phyloP scores from a whole-genome alignment of 2,329 filamentous ascomycete genomes.

The Chaetomium olivaceum region DNA sequence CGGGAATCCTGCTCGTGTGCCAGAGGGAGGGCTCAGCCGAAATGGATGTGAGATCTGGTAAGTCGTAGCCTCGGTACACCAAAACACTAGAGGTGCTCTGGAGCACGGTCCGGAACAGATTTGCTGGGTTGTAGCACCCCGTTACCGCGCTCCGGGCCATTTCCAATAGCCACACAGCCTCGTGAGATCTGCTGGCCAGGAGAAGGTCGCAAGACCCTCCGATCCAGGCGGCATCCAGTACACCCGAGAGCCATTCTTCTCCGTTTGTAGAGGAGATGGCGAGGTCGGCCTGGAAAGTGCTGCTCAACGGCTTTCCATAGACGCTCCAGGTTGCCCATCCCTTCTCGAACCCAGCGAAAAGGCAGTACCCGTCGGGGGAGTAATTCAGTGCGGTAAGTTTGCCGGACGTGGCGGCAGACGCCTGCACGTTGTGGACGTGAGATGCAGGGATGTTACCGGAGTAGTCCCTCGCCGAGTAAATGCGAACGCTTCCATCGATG shows the following conservation, averaged over 20 bases:
- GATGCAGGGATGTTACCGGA: slow-evolving; percentile 88
- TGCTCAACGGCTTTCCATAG: slow-evolving; percentile 85
- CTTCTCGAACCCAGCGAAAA: slow-evolving; percentile 88
- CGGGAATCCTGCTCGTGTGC: slow-evolving; percentile 86
- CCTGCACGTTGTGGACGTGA: slow-evolving; percentile 71
- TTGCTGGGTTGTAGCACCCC: slow-evolving; percentile 87
- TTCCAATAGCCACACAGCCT: slow-evolving; percentile 82
- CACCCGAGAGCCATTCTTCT: slow-evolving; percentile 82
- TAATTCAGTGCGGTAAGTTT: slow-evolving; percentile 74
- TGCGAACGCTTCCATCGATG: slow-evolving; percentile 72
- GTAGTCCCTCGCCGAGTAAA: slow-evolving; percentile 95
- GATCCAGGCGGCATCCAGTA: slow-evolving; percentile 80
- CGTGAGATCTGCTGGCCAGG: slow-evolving; percentile 68
- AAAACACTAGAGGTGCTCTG: slow-evolving; percentile 87
- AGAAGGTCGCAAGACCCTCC: slow-evolving; percentile 85
- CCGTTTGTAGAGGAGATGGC: slow-evolving; percentile 64
- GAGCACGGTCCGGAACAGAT: slow-evolving; percentile 83
- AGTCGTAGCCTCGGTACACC: slow-evolving; percentile 89
- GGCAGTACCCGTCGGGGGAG: slow-evolving; percentile 92
- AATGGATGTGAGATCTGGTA: slow-evolving; percentile 86
- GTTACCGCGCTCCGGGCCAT: slow-evolving; percentile 93
- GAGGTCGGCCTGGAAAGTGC: slow-evolving; percentile 74
- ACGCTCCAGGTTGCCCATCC: slow-evolving; percentile 98
- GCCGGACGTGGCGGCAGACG: slow-evolving; percentile 68
- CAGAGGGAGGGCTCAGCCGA: slow-evolving; percentile 92